phyloP scores from a whole-genome alignment of 2,329 filamentous ascomycete genomes.

The Microdochium nivale region DNA sequence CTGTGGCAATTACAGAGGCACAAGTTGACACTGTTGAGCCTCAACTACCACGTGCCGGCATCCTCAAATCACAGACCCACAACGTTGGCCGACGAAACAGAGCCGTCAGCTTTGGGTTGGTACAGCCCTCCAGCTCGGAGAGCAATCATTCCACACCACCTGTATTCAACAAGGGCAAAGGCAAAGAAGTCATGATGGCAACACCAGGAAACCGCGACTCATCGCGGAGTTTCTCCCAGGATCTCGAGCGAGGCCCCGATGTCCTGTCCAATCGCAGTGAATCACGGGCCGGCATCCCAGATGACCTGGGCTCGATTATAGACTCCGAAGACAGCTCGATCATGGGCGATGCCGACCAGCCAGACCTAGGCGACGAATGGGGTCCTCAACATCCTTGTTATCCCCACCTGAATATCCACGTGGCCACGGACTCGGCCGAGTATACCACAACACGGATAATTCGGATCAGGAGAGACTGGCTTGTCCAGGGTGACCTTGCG shows the following conservation, averaged over 20 bases:
- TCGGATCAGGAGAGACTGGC: conserved; percentile 84
- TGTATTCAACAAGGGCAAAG: conserved; percentile 40
- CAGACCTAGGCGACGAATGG: conserved; percentile 72
- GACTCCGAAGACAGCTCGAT: conserved; percentile 53
- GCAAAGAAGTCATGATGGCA: conserved; percentile 41
- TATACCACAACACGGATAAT: conserved; percentile 80
- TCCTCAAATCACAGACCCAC: conserved; percentile 15
- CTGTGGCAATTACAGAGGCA: conserved; percentile 14
- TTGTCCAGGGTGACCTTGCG: conserved; percentile 79
- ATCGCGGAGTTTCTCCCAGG: conserved; percentile 32
- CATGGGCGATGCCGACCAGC: conserved; percentile 53
- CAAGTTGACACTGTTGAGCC: conserved; percentile 16
- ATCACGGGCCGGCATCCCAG: conserved; percentile 40
- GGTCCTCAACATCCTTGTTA: conserved; percentile 90
- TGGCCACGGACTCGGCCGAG: conserved; percentile 66
- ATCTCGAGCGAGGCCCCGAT: conserved; percentile 47
- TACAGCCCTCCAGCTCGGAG: conserved; percentile 10
- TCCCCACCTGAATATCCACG: conserved; percentile 88
- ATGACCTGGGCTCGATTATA: conserved; percentile 44
- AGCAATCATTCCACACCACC: conserved; percentile 4
- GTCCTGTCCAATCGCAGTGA: conserved; percentile 27
- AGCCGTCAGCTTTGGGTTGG: conserved; percentile 20
- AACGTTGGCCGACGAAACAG: conserved; percentile 18
- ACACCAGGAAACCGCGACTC: conserved; percentile 23
- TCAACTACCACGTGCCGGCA: conserved; percentile 8